Base-by-base conservation (phyloP, 2,329 filamentous ascomycete genomes). In the Colletotrichum gloeosporioides region DNA sequence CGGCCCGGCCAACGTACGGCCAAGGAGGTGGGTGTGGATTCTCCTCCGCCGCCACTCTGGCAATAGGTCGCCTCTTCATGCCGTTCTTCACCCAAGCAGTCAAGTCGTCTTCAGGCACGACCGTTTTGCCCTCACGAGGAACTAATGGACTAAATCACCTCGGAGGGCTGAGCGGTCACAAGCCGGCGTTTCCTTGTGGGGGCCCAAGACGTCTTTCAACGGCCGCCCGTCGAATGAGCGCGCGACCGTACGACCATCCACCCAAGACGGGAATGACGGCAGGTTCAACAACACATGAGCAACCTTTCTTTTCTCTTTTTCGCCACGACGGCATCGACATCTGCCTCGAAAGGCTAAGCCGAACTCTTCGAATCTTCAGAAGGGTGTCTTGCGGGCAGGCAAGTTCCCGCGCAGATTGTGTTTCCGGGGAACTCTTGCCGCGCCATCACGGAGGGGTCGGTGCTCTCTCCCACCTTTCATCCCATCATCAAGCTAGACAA, bases 1-100 rank as follows among this genome's bases (percentile, higher is more conserved):
- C 68, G 68, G 72, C 49, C 72, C 72, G 68, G 72, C 39, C 36
- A 49, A 34, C 34, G 27, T 31, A 64, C 71, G 59, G 67, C 71
- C 71, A 71, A 71, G 66, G 18, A 71, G 27, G 31, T 36, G 61
- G 34, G 16, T 53, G 49, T 74, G 59, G 57, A 27, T 63, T 71
- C 61, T 22, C 18, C 16, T 55, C 59, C 18, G 59, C 59, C 16
- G 59, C 18, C 59, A 18, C 9, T 32, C 39, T 34, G 8, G 65
- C 16, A 49, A 39, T 53, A 29, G 16, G 27, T 44, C 2, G 32
- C 62, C 62, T 65, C 25, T 44, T 31, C n/a, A 32, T n/a, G 59
- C 27, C 25, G 13, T 64, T 16, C 22, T 44, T 8, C 62, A 32
- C 18, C 10, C 32, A 25, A 29, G 62, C 57, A 32, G 18, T 31